A percentile compares a stretch with the other conserved stretches of the same genome.
Evolutionary conservation across 345 rosid genomes (phyloP).

Genomic region (Pugionium dolabratum): DNA sequence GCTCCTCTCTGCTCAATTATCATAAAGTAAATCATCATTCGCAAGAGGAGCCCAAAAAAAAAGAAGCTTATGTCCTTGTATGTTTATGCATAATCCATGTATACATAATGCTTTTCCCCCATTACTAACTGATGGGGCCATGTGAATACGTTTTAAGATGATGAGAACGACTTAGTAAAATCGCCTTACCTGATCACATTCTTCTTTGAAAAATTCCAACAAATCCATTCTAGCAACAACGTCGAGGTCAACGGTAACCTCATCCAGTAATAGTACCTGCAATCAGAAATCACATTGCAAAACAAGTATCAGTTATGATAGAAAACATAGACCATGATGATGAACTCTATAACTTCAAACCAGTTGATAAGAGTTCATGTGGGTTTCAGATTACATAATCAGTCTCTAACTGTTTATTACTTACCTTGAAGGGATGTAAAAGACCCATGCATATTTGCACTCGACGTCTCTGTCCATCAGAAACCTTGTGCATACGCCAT

Average conservation of each 20-base stretch:
- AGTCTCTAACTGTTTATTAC: not conserved
- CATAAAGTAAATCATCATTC: not conserved
- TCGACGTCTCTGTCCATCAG: constrained; percentile 96
- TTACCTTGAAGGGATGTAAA: constrained; percentile 88
- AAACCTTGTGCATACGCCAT: constrained; percentile 99
- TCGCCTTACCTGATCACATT: constrained; percentile 70
- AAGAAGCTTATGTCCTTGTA: not conserved
- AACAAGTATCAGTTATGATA: not conserved
- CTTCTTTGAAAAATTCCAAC: constrained; percentile 85
- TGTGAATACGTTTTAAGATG: not conserved
- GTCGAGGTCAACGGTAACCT: constrained; percentile 92
- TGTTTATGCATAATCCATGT: not conserved
- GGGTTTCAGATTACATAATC: not conserved
- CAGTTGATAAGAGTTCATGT: not conserved
- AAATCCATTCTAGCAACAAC: constrained; percentile 95
- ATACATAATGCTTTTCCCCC: not conserved
- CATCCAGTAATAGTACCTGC: constrained; percentile 91
- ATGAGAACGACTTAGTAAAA: not conserved
- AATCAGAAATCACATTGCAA: constrained; percentile 20
- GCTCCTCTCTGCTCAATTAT: constrained; percentile 69
- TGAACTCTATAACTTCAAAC: not conserved
- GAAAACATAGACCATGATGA: constrained; percentile 3
- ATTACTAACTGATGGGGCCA: not conserved
- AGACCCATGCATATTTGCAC: constrained; percentile 99
- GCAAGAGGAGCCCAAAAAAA: not conserved